Base-by-base conservation (phyloP, 2,329 filamentous ascomycete species). In the Aspergillus melleus region DNA sequence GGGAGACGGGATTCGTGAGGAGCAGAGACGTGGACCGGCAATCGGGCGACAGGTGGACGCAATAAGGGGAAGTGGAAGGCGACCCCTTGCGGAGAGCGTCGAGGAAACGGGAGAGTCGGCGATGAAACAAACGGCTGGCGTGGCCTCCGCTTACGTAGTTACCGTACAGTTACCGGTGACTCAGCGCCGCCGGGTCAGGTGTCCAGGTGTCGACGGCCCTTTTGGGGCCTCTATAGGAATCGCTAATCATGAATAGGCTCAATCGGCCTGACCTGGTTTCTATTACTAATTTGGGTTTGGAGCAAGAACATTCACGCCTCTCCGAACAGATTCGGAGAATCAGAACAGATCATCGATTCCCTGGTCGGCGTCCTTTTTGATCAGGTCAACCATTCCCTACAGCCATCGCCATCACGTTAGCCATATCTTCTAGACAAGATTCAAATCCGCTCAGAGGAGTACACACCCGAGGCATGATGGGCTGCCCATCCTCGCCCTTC, bases 301-400 rank as follows among this genome's bases (percentile, higher is more conserved):
- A 1, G 30, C 30, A 10, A 12, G 8, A 10, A 12, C 11, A 12
- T 12, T 11, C 30, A 32, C 11, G 9, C 30, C 36, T 39, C 5
- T n/a, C 36, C 36, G n/a, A 8, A 19, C n/a, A 20, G n/a, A 47
- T 30, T 76, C 69, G 24, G 24, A 24, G 24, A 24, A 24, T 24
- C 24, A 95, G 68, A 96, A 88, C 61, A 99, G 80, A 74, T 96
- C 93, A 65, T 91, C 86, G 64, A 99, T 90, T 16, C 89, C 88
- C 79, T 97, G 97, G 75, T 97, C 93, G 9, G 93, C 91, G 74
- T 99, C 95, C 69, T 92, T 90, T 72, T 91, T 90, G 71, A 99
- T 96, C 70, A 99, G 79, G 32, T 96, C 92, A 57, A 95, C 78
- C 95, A 99, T 99, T 29, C 94, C 95, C 92, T 96, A 61, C 52